Percentiles rank a stretch among this genome's conserved stretches.
Conservation (phyloP, 2,329 filamentous ascomycete genomes). For the Talaromyces sp. region DNA sequence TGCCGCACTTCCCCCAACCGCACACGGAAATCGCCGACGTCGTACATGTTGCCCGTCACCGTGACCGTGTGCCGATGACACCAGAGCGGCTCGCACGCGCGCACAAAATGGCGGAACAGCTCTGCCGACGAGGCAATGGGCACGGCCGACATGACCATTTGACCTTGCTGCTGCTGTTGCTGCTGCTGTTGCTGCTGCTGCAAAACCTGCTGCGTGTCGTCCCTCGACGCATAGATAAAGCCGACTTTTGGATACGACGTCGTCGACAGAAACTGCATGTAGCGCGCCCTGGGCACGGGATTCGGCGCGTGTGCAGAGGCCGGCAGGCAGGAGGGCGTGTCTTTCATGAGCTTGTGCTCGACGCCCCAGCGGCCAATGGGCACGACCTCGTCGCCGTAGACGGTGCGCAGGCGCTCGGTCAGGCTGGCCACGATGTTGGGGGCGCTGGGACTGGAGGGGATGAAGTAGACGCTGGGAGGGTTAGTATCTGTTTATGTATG, state of each 20-base stretch:
- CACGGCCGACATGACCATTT: conserved; percentile 36
- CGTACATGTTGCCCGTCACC: conserved; percentile 35
- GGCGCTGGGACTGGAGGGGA: conserved; percentile 36
- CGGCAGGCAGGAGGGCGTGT: conserved; percentile 37
- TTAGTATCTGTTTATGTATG: neutral
- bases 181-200: no score
- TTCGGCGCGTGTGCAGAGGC: conserved; percentile 25
- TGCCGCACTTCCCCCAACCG: conserved; percentile 40
- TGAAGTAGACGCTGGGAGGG: conserved; percentile 35
- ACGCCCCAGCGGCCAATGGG: conserved; percentile 35
- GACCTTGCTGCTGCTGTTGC: conserved; percentile 7
- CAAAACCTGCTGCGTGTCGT: neutral
- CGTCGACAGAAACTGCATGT: conserved; percentile 39
- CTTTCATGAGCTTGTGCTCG: conserved; percentile 39
- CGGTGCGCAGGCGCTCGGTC: conserved; percentile 34
- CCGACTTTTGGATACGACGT: conserved; percentile 36
- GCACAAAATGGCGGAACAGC: conserved; percentile 36
- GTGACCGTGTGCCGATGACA: conserved; percentile 34
- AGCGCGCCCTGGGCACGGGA: conserved; percentile 27
- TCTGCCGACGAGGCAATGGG: conserved; percentile 28
- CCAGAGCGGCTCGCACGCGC: conserved; percentile 40
- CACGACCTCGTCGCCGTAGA: conserved; percentile 29
- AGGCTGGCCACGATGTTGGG: conserved; percentile 29
- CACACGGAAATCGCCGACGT: conserved; percentile 39
- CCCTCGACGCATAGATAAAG: conserved; percentile 37